Base-by-base conservation (phyloP, 2,329 filamentous ascomycete species). In the Plectosphaerella cucumerina region DNA sequence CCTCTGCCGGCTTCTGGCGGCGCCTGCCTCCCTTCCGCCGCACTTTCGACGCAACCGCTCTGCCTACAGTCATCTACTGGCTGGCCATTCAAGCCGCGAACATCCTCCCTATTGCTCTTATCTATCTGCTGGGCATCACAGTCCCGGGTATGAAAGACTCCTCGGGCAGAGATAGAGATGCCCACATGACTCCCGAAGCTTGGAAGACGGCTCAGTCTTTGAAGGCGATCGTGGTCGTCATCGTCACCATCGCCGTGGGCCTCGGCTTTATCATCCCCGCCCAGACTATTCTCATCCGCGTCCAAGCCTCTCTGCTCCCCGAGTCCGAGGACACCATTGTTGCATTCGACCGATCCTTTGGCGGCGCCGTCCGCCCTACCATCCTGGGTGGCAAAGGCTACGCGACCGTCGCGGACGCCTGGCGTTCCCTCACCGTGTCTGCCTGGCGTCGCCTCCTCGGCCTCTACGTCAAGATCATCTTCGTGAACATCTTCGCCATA, bases 321-420 rank as follows among this genome's bases (percentile, higher is more conserved):
- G 86, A 90, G 53, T 85, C 89, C 17, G 81, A 91, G 58, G 87
- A 95, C 70, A 84, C 89, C 22, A 88, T 97, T 57, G 85, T 97
- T 34, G 86, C 90, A 31, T 96, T 97, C 62, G 93, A 97, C 75
- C 88, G 91, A 57, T 86, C 86, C 26, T 95, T 95, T 62, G 82
- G 80, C 56, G 89, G 89, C 59, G 87, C 85, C 64, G 82, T 93
- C 23, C 82, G 86, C 57, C 85, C 89, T n/a, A 80, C 82, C 53
- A 78, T 90, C 47, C 74, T 90, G n/a, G 85, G 83, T 53, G 89
- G 87, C 50, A 81, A 77, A 56, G 88, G 89, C 58, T 84, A 82
- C 58, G 77, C 89, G 55, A 81, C 86, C 39, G 79, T 93, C 62
- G 66, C 81, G 47, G 87, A 93, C 60, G 91, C 90, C 1, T 92